Conservation (phyloP, 306 rosid species). For the Trichosanthes truncata region DNA sequence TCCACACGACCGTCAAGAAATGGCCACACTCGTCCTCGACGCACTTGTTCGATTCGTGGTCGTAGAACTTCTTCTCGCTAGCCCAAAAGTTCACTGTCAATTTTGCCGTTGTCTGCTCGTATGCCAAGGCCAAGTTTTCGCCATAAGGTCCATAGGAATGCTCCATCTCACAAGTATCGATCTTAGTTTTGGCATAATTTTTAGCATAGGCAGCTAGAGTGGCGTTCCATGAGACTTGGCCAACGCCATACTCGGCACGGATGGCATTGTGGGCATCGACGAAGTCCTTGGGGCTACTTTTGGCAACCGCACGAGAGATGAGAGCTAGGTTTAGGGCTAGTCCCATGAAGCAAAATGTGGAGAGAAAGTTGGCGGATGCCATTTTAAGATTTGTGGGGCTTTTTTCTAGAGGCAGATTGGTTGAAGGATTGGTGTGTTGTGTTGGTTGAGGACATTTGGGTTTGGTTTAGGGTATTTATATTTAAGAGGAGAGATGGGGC, state of each 20-base stretch:
- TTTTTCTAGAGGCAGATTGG: too few species aligned
- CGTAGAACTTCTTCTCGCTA: constrained; percentile 16
- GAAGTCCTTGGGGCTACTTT: background rate
- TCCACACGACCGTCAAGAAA: constrained; percentile 24
- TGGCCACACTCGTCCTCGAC: constrained; percentile 17
- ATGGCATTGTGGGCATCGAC: background rate
- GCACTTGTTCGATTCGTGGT: constrained; percentile 3
- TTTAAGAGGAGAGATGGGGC: background rate
- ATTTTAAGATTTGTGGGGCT: background rate
- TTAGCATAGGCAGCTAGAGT: background rate
- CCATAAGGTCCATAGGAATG: constrained; percentile 27
- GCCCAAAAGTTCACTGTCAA: constrained; percentile 14
- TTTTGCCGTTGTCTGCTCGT: background rate
- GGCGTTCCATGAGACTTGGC: background rate
- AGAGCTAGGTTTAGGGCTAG: background rate
- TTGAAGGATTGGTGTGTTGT: background rate
- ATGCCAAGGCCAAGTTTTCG: constrained; percentile 15
- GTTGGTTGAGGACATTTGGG: too few species aligned
- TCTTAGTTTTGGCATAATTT: background rate
- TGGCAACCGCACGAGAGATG: background rate
- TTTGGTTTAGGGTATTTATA: background rate
- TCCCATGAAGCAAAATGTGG: background rate
- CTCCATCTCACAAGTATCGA: background rate
- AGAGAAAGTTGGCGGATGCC: background rate
- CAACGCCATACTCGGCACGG: background rate